A percentile compares a stretch with the other conserved stretches of the same genome.
These are phyloP conservation scores for Patellifolia procumbens DNA, from an alignment of 179 eudicot species.

Conservation along the genomic window DNA sequence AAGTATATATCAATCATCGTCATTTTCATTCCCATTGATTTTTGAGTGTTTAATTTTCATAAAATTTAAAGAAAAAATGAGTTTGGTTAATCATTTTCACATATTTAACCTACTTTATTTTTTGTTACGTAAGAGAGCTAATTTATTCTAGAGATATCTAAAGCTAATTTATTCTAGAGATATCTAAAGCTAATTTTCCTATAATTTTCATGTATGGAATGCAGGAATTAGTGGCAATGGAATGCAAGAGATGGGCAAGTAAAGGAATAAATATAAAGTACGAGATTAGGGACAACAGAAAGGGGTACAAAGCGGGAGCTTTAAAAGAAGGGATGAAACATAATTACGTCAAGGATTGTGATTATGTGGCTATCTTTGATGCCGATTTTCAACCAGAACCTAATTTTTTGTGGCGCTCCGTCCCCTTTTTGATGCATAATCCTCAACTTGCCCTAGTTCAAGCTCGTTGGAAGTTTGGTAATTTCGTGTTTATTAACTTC, in stretches of 20 bases:
- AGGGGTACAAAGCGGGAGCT: slow-evolving; percentile 89
- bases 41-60: no score
- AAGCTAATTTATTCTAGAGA: no score
- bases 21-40: no score
- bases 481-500: neutral
- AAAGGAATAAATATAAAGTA: slow-evolving; percentile 82
- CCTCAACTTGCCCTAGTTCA: slow-evolving; percentile 70
- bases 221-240: slow-evolving; percentile 72
- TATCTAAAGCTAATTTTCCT: neutral
- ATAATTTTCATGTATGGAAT: neutral
- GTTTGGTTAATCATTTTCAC: no score
- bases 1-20: no score
- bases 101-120: no score
- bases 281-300: slow-evolving; percentile 69
- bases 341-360: slow-evolving; percentile 64
- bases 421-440: slow-evolving; percentile 72
- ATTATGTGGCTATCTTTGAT: slow-evolving; percentile 78
- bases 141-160: no score
- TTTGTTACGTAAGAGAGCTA: no score
- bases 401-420: slow-evolving; percentile 62
- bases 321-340: slow-evolving; percentile 73
- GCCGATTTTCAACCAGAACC: slow-evolving; percentile 94
- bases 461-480: slow-evolving; percentile 91
- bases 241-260: slow-evolving; percentile 74
- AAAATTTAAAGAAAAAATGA: no score